These are phyloP conservation scores for Pluteus cervinus DNA, from an alignment of 768 basidiomycete genomes.

Conservation along the genomic window DNA sequence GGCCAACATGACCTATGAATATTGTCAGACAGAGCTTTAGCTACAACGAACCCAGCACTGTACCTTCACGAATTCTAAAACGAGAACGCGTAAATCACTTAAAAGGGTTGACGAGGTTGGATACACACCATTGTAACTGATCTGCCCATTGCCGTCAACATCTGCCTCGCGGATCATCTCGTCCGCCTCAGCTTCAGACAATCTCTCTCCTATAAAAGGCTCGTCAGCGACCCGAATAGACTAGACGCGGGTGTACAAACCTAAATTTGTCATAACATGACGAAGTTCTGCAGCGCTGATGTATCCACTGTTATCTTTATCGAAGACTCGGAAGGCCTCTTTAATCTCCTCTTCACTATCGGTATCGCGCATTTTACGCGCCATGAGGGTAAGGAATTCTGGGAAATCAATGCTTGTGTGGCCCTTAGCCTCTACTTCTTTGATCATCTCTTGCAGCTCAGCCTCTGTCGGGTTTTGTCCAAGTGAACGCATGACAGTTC, in stretches of 20 bases:
- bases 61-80: constrained; percentile 25
- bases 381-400: constrained; percentile 80
- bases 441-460: constrained; percentile 89
- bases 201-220: constrained; percentile 19
- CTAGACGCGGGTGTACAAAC: not conserved
- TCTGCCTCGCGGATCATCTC: constrained; percentile 20
- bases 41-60: too few species aligned
- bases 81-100: too few species aligned
- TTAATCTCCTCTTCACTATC: too few species aligned
- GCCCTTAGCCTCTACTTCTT: constrained; percentile 72
- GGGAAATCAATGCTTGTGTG: constrained; percentile 81
- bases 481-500: constrained; percentile 85
- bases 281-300: too few species aligned
- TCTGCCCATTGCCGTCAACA: constrained; percentile 71
- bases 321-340: too few species aligned
- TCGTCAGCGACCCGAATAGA: not conserved
- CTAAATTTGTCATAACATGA: too few species aligned
- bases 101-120: not conserved
- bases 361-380: too few species aligned
- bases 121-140: constrained; percentile 65
- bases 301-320: too few species aligned
- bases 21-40: too few species aligned
- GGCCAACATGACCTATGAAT: too few species aligned
- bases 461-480: constrained; percentile 89
- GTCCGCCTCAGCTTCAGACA: constrained; percentile 25